Evolutionary conservation across 2,329 filamentous ascomycete genomes (phyloP), one percentile per base, ranked within the genome.

Genomic region (Arthroderma sp.): DNA sequence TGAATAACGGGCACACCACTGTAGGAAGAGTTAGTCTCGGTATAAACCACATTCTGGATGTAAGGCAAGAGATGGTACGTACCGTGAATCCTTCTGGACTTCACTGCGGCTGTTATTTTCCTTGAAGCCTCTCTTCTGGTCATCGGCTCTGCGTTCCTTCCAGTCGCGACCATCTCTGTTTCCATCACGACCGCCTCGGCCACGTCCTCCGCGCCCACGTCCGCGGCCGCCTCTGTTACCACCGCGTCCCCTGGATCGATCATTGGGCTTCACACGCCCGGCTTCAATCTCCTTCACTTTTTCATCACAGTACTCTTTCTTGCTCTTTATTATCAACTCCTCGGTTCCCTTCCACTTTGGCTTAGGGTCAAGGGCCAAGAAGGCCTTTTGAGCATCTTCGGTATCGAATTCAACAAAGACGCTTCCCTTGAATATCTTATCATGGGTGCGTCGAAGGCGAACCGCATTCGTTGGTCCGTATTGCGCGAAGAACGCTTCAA

Each of bases 351-450:
- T 80, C 79, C 80, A 98, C 62, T 81, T 77, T 48, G 91, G 91
- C 63, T 83, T 80, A 15, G 85, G 81, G 44, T 94, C 83, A 36
- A 86, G 69, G 9, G 71, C 78, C 49, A 95, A 69, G 67, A 98
- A 98, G 48, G 79, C 78, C 62, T 87, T 74, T 56, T 85, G 81
- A 22, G 78, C 74, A 54, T 93, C 85, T 58, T 87, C 82, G 41
- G 77, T 77, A 50, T 77, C 74, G 64, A 96, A 98, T 65, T 95
- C 89, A 53, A 94, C 86, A 60, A 95, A 96, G 47, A 94, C 86
- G 54, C 86, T 94, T 54, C 89, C 87, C 75, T 98, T 98, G 80
- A 96, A 98, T 43, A 74, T 68, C 57, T 79, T 80, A 40, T 75
- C 68, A 49, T 80, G 70, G 37, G 74, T 72, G 53, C 91, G 86